Percentiles rank a stretch among this genome's conserved stretches.
These are phyloP conservation scores for Maudiozyma turicensis DNA, from an alignment of 805 yeast species.

Conservation along the genomic window DNA sequence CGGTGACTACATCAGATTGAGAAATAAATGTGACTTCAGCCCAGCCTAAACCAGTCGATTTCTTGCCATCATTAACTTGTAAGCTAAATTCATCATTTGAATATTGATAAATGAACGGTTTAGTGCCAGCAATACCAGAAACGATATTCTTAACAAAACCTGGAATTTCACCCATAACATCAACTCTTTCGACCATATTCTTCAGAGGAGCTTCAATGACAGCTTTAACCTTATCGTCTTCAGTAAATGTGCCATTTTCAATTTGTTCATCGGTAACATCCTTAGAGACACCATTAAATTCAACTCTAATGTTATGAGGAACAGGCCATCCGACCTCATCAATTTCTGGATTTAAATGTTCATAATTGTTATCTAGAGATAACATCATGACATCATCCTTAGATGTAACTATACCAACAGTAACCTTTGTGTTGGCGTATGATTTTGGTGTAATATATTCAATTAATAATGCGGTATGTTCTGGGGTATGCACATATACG, in stretches of 20 bases:
- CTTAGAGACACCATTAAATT: conserved; percentile 41
- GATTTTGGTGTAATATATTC: conserved; percentile 92
- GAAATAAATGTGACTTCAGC: conserved; percentile 29
- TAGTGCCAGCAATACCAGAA: conserved; percentile 89
- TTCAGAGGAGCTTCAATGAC: conserved; percentile 50
- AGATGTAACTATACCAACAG: conserved; percentile 64
- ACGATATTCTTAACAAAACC: conserved; percentile 87
- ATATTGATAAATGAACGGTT: conserved; percentile 94
- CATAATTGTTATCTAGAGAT: conserved; percentile 54
- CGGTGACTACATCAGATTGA: conserved; percentile 17
- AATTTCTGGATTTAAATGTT: conserved; percentile 43
- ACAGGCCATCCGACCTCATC: conserved; percentile 92
- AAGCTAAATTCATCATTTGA: conserved; percentile 40
- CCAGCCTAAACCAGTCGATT: conserved; percentile 25
- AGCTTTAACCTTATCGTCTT: conserved; percentile 35
- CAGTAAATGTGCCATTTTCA: conserved; percentile 15
- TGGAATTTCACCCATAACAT: conserved; percentile 96
- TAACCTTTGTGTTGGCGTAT: conserved; percentile 73
- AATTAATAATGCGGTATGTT: conserved; percentile 74
- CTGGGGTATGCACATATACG: conserved; percentile 71
- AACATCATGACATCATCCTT: conserved; percentile 55
- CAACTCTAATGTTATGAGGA: conserved; percentile 60
- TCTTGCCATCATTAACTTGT: conserved; percentile 14
- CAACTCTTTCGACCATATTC: conserved; percentile 76
- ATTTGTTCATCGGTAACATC: conserved; percentile 36